These are phyloP conservation scores for Globisporangium abappressorium DNA, from an alignment of 352 stramenopile species.

Conservation along the genomic window DNA sequence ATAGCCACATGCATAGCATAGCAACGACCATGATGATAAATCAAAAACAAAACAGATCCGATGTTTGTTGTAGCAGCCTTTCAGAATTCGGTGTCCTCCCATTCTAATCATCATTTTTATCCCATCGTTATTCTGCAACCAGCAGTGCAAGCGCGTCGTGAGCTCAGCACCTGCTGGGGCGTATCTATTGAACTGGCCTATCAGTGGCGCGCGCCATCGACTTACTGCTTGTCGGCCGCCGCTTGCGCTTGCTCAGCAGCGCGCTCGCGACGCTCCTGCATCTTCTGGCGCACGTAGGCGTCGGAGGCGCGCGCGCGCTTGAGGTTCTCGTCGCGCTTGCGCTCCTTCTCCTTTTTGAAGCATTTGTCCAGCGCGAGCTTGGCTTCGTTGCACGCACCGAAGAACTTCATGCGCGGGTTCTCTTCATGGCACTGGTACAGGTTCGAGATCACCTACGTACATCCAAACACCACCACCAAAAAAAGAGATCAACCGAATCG, in stretches of 20 bases:
- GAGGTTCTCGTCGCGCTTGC: conserved; percentile 63
- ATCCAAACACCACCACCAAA: neutral
- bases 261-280: conserved; percentile 63
- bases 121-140: neutral
- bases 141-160: neutral
- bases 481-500: neutral
- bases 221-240: conserved; percentile 9
- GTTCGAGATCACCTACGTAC: conserved; percentile 57
- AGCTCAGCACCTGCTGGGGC: neutral
- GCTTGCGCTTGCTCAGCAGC: conserved; percentile 19
- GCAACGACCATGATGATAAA: conserved; percentile 2
- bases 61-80: neutral
- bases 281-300: conserved; percentile 73
- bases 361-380: conserved; percentile 80
- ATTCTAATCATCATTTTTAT: neutral
- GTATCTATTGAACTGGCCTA: neutral
- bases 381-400: conserved; percentile 63
- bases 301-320: conserved; percentile 60
- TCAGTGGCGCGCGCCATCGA: neutral
- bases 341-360: conserved; percentile 71
- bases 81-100: conserved; percentile 2
- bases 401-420: conserved; percentile 77
- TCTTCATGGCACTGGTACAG: conserved; percentile 71
- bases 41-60: neutral
- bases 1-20: neutral